A percentile compares a stretch with the other conserved stretches of the same genome.
Evolutionary conservation across 2,329 filamentous ascomycete species (phyloP).

Genomic region (Curvularia eragrostidis): DNA sequence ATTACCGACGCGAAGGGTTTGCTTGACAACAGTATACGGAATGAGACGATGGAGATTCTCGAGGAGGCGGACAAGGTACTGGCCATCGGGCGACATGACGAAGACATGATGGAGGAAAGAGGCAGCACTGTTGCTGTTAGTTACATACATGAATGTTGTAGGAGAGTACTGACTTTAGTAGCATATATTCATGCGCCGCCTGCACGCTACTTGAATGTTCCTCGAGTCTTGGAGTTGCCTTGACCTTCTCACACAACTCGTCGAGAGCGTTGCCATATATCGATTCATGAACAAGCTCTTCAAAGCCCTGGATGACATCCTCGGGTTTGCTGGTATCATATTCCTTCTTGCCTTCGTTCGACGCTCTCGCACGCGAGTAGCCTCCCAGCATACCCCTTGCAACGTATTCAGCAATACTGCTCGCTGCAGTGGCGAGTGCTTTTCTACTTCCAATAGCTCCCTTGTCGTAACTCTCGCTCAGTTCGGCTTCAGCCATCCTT

Average conservation of each 20-base stretch:
- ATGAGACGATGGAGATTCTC: slow-evolving; percentile 73
- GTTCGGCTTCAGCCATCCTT: slow-evolving; percentile 67
- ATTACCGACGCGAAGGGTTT: slow-evolving; percentile 78
- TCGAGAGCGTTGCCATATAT: slow-evolving; percentile 74
- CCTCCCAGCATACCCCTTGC: slow-evolving; percentile 71
- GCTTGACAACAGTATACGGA: slow-evolving; percentile 74
- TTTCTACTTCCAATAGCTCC: slow-evolving; percentile 76
- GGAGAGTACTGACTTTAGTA: slow-evolving; percentile 68
- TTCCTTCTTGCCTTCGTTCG: slow-evolving; percentile 42
- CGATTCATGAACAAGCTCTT: slow-evolving; percentile 68
- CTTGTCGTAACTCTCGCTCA: slow-evolving; percentile 85
- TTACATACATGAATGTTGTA: neutral
- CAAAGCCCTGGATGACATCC: slow-evolving; percentile 69
- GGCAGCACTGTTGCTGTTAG: slow-evolving; percentile 62
- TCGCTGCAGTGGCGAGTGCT: slow-evolving; percentile 74
- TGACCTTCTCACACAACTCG: slow-evolving; percentile 67
- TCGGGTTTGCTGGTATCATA: slow-evolving; percentile 67
- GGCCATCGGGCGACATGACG: slow-evolving; percentile 75
- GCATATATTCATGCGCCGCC: slow-evolving; percentile 70
- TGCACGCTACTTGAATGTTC: slow-evolving; percentile 67
- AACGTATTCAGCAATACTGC: slow-evolving; percentile 72
- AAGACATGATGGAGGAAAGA: slow-evolving; percentile 77
- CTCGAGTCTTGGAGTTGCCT: slow-evolving; percentile 67
- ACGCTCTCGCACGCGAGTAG: slow-evolving; percentile 51
- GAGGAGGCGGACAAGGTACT: slow-evolving; percentile 73